A percentile compares a stretch with the other conserved stretches of the same genome.
Evolutionary conservation across 192 early-diverging fungal genomes (phyloP).

Genomic region (Jimgerdemannia flammicorona): DNA sequence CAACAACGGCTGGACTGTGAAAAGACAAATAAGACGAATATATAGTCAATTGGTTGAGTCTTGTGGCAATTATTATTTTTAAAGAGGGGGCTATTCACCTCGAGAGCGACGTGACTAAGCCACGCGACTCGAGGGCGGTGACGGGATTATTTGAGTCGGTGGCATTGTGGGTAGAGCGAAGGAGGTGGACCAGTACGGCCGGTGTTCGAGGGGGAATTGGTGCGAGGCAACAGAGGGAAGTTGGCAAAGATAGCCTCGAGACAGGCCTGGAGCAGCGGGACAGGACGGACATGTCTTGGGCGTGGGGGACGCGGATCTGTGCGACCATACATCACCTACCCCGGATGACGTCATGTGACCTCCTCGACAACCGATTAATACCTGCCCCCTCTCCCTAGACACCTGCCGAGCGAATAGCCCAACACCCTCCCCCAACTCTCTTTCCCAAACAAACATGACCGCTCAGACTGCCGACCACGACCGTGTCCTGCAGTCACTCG

Average conservation of each 20-base stretch:
- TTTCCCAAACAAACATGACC: background rate
- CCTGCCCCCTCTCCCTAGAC: background rate
- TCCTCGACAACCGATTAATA: too few species aligned
- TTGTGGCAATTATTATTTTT: background rate
- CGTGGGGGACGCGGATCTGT: too few species aligned
- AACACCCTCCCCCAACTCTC: background rate
- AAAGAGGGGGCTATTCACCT: background rate
- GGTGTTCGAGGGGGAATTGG: too few species aligned
- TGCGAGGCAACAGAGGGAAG: too few species aligned
- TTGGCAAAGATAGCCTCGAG: too few species aligned
- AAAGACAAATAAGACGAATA: background rate
- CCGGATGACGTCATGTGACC: too few species aligned
- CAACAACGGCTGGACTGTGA: conserved; percentile 39
- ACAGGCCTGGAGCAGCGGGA: too few species aligned
- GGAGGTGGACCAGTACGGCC: background rate
- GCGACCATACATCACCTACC: too few species aligned
- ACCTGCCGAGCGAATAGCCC: background rate
- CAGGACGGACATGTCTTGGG: too few species aligned
- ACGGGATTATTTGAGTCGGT: background rate
- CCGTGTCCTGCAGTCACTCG: conserved; percentile 6
- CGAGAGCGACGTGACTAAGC: background rate
- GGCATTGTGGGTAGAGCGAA: background rate
- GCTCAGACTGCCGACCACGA: conserved; percentile 11
- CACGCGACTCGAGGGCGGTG: background rate
- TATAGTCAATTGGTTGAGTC: background rate